Conservation (phyloP, 2,329 filamentous ascomycete genomes). For the Emericellopsis cladophorae region DNA sequence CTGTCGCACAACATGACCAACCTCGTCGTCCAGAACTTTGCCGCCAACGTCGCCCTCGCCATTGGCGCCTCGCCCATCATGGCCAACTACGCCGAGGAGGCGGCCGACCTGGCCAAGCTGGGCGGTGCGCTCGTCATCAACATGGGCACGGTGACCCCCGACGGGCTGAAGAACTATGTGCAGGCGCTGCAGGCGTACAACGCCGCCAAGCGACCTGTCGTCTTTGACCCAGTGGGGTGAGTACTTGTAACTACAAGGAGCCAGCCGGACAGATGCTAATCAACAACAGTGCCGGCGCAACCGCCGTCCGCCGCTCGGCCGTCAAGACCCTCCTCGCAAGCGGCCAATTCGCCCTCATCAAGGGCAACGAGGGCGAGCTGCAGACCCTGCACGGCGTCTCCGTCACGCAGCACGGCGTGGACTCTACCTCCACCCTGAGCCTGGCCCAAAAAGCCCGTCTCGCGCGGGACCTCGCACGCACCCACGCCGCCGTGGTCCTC, state of each 20-base stretch:
- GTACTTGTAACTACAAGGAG: conserved; percentile 8
- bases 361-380: conserved; percentile 89
- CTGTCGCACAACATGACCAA: conserved; percentile 97
- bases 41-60: conserved; percentile 77
- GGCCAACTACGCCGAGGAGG: conserved; percentile 78
- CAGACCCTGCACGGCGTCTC: conserved; percentile 51
- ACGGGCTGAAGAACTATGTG: conserved; percentile 58
- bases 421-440: conserved; percentile 52
- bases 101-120: conserved; percentile 62
- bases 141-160: conserved; percentile 82
- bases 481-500: conserved; percentile 63
- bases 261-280: background rate
- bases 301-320: conserved; percentile 56
- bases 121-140: conserved; percentile 78
- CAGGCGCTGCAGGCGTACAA: conserved; percentile 77
- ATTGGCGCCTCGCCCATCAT: conserved; percentile 88
- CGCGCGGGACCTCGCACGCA: conserved; percentile 51
- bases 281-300: conserved; percentile 56
- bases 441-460: conserved; percentile 41
- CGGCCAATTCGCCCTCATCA: conserved; percentile 79
- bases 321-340: conserved; percentile 57
- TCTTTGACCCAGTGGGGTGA: conserved; percentile 81
- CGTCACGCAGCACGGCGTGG: conserved; percentile 63
- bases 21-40: conserved; percentile 87
- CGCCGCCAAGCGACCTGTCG: conserved; percentile 55